Evolutionary conservation across 2,329 filamentous ascomycete species (phyloP).

Genomic region (Aspergillus cejpii): DNA sequence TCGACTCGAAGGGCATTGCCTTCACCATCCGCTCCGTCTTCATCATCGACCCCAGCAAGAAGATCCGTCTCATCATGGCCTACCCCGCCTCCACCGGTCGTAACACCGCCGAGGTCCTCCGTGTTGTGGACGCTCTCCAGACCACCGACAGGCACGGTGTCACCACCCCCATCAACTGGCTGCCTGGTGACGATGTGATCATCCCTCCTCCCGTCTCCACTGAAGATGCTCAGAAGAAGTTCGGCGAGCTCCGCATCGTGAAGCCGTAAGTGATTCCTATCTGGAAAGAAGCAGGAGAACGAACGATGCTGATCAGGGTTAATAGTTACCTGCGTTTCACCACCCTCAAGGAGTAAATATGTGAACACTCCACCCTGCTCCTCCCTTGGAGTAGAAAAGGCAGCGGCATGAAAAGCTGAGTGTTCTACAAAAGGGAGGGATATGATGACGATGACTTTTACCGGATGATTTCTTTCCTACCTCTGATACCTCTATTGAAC

Average conservation of each 20-base stretch:
- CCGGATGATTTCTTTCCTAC: constrained; percentile 2
- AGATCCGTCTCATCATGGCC: constrained; percentile 83
- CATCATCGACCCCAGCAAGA: constrained; percentile 91
- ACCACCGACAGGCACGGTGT: constrained; percentile 83
- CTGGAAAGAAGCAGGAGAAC: background rate
- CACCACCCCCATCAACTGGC: constrained; percentile 88
- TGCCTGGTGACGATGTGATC: constrained; percentile 83
- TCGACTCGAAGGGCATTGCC: constrained; percentile 71
- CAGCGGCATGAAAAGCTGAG: background rate
- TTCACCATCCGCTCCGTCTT: constrained; percentile 95
- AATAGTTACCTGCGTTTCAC: constrained; percentile 36
- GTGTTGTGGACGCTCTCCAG: constrained; percentile 73
- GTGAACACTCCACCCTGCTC: constrained; percentile 3
- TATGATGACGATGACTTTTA: constrained; percentile 8
- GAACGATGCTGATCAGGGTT: constrained; percentile 2
- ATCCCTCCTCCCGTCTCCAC: constrained; percentile 77
- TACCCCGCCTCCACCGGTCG: constrained; percentile 89
- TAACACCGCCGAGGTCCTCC: constrained; percentile 72
- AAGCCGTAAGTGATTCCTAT: constrained; percentile 45
- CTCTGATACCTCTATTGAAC: constrained; percentile 10
- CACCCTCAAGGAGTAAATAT: constrained; percentile 29
- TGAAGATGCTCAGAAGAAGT: constrained; percentile 80
- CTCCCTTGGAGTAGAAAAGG: background rate
- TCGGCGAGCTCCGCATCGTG: constrained; percentile 62
- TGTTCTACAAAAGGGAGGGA: constrained; percentile 4